Percentiles rank a stretch among this genome's conserved stretches.
These are phyloP conservation scores for Cordyceps javanica DNA, from an alignment of 2,329 filamentous ascomycete genomes.

Conservation along the genomic window DNA sequence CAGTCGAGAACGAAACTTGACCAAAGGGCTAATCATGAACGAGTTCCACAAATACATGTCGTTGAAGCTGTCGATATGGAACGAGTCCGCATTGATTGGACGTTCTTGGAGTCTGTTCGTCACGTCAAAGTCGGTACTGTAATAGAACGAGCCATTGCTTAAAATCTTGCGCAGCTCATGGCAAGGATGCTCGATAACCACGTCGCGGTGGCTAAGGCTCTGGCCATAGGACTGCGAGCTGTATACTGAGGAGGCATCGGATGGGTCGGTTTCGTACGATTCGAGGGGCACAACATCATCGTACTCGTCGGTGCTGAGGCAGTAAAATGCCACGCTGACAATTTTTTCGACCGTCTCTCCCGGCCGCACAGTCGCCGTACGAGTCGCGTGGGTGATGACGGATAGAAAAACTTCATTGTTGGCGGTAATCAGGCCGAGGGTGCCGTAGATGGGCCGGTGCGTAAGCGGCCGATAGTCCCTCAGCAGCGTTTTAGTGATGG, in stretches of 20 bases:
- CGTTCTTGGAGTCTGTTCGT: constrained; percentile 90
- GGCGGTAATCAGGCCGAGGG: constrained; percentile 79
- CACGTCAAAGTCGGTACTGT: constrained; percentile 95
- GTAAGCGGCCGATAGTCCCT: constrained; percentile 72
- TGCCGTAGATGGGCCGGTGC: constrained; percentile 72
- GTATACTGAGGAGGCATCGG: constrained; percentile 43
- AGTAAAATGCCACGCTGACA: constrained; percentile 83
- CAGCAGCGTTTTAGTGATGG: constrained; percentile 58
- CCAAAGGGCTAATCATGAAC: constrained; percentile 92
- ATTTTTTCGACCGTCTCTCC: constrained; percentile 89
- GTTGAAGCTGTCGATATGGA: constrained; percentile 90
- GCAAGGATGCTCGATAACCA: constrained; percentile 78
- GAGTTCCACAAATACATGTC: constrained; percentile 95
- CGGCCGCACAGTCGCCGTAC: constrained; percentile 75
- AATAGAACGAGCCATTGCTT: constrained; percentile 93
- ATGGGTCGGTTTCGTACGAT: constrained; percentile 41
- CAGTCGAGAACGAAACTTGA: constrained; percentile 80
- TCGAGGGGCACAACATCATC: constrained; percentile 65
- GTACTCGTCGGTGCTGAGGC: constrained; percentile 79
- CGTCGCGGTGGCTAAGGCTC: constrained; percentile 58
- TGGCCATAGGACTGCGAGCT: constrained; percentile 34
- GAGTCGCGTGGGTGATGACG: constrained; percentile 72
- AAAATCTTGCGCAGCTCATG: constrained; percentile 85
- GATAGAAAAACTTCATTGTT: constrained; percentile 84
- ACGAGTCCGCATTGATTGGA: constrained; percentile 66